Conservation (phyloP, 1,284 basidiomycete species). For the Cutaneotrichosporon daszewskae region DNA sequence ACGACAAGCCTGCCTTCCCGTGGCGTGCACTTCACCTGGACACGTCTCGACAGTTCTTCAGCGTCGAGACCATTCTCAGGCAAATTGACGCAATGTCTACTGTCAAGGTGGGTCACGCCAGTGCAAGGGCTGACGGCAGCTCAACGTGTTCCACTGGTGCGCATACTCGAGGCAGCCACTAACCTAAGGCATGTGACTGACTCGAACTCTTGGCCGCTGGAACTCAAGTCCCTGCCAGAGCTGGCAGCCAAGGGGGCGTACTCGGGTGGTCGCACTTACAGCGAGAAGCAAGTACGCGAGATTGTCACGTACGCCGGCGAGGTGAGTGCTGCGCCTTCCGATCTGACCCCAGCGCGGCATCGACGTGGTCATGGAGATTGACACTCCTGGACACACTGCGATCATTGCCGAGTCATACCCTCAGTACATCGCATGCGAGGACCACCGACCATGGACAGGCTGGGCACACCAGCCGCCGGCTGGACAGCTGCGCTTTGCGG, state of each 20-base stretch:
- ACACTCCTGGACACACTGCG: conserved; percentile 65
- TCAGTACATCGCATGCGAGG: conserved; percentile 64
- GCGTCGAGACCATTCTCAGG: conserved; percentile 2
- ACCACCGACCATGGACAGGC: conserved; percentile 59
- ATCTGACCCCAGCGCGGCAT: too few species aligned
- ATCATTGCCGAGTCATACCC: conserved; percentile 61
- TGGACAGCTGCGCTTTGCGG: conserved; percentile 69
- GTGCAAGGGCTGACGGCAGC: too few species aligned
- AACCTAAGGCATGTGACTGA: conserved; percentile 1
- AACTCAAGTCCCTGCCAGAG: too few species aligned
- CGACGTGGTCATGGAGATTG: conserved; percentile 68
- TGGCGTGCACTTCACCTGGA: conserved; percentile 72
- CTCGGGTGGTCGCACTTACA: too few species aligned
- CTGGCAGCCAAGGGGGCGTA: too few species aligned
- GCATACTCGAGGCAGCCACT: too few species aligned
- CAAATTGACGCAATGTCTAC: conserved; percentile 78
- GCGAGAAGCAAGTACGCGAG: conserved; percentile 56
- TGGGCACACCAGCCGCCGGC: conserved; percentile 60
- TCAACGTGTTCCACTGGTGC: conserved; percentile 42
- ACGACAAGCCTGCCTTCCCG: conserved; percentile 48
- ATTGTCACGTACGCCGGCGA: conserved; percentile 67
- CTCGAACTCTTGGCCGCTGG: too few species aligned
- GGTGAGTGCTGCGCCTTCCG: too few species aligned
- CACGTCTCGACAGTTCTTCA: conserved; percentile 50
- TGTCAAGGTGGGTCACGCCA: too few species aligned